phyloP scores from a whole-genome alignment of 192 early-diverging fungal species.

The Backusella luteola region DNA sequence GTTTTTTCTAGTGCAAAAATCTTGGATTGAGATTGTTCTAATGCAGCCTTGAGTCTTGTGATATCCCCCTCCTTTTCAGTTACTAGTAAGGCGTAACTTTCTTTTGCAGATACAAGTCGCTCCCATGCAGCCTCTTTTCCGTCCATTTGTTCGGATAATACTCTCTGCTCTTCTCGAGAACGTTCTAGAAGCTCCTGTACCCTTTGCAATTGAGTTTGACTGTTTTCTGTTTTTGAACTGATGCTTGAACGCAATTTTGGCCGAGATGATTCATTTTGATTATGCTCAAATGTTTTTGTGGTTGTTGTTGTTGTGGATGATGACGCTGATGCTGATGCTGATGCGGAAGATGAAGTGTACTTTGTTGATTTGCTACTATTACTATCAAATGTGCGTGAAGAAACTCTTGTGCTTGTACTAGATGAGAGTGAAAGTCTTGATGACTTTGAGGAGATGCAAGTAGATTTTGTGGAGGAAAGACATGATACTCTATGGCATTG shows the following conservation, averaged over 20 bases:
- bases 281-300: background rate
- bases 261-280: background rate
- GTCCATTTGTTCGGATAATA: conserved; percentile 13
- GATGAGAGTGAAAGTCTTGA: conserved; percentile 3
- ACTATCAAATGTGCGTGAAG: background rate
- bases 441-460: background rate
- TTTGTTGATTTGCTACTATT: background rate
- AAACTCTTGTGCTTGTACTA: background rate
- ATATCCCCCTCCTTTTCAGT: conserved; percentile 20
- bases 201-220: background rate
- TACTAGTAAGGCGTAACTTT: conserved; percentile 23
- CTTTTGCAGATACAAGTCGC: conserved; percentile 28
- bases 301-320: background rate
- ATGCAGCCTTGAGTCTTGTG: background rate
- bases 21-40: background rate
- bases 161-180: conserved; percentile 14
- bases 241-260: background rate
- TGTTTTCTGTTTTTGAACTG: background rate
- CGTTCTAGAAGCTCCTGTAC: conserved; percentile 20
- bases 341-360: background rate
- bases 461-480: background rate
- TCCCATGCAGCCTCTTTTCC: conserved; percentile 26
- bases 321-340: background rate
- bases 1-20: background rate
- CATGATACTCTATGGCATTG: background rate